Base-by-base conservation (phyloP, 805 yeast species). In the Lachancea kluyveri region DNA sequence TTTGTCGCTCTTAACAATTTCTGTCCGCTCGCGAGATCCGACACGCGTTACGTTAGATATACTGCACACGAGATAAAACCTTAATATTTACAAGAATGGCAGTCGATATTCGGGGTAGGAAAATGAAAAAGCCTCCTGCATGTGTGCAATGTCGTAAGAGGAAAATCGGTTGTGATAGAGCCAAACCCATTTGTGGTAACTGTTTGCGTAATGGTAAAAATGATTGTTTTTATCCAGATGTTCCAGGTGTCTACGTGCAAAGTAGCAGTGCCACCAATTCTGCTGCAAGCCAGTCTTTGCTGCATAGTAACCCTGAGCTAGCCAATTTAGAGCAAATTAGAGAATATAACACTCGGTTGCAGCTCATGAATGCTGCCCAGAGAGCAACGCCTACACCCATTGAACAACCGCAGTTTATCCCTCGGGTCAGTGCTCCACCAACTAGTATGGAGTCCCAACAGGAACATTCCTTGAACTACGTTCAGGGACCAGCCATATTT, bases 131-230 rank as follows among this genome's bases (percentile, higher is more conserved):
- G 28, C 48, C 48, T 15, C 58, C 58, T 14, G 56, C 57, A 8
- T 54, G 59, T 33, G 52, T 46, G 37, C 55, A 52, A 33, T 56
- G 61, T 26, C 46, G 60, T 24, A 46, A 40, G 21, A 41, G 57
- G 21, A 56, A 54, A 31, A 62, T 62, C 33, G 65, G 65, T 36
- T 65, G 70, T 41, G 67, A 64, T 44, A 60, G 67, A 43, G 53
- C 54, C 11, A 62, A 60, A 39, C 70, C 70, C 5, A 48, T 56
- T 17, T 65, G 70, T 49, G 57, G 55, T 31, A 63, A 63, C 37
- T 65, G 70, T 45, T 53, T 31, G 26, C 48, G 45, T 26, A 43
- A 44, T 27, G 46, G 46, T 12, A 48, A 47, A 24, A 37, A 35
- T 16, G 52, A 48, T 16, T 54, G 59, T 33, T 45, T 47, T 28